phyloP scores from a whole-genome alignment of 2,329 filamentous ascomycete species.

The Penicillium janthinellum region DNA sequence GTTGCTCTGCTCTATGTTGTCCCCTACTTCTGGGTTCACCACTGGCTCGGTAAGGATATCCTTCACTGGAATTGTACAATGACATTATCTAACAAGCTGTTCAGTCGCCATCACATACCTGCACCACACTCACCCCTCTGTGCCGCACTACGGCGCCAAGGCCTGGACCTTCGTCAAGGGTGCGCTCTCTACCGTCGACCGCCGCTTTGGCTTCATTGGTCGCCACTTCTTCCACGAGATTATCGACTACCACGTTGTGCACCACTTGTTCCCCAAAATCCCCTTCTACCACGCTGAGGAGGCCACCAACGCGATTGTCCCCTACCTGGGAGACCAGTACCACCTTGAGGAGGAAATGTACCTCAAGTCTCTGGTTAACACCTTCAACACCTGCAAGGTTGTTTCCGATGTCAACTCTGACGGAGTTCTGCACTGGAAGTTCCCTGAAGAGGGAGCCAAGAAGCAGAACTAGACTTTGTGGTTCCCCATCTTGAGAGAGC shows the following conservation, averaged over 20 bases:
- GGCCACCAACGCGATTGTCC: conserved; percentile 57
- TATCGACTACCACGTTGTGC: conserved; percentile 64
- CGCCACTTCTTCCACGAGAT: conserved; percentile 66
- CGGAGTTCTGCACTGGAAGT: conserved; percentile 20
- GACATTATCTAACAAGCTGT: conserved; percentile 7
- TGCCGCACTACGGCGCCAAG: conserved; percentile 60
- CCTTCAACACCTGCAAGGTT: conserved; percentile 22
- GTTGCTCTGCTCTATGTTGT: conserved; percentile 63
- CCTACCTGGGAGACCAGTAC: conserved; percentile 49
- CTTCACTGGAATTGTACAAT: background rate
- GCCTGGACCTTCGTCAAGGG: conserved; percentile 64
- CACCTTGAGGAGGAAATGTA: conserved; percentile 18
- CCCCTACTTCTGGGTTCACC: conserved; percentile 69
- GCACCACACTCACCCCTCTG: conserved; percentile 65
- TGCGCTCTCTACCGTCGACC: conserved; percentile 63
- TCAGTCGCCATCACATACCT: conserved; percentile 72
- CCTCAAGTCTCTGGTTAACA: conserved; percentile 17
- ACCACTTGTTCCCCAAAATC: conserved; percentile 63
- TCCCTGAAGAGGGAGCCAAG: conserved; percentile 7
- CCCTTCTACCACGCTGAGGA: conserved; percentile 63
- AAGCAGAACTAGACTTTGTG: conserved; percentile 15
- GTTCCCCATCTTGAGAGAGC: background rate
- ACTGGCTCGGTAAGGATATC: conserved; percentile 65
- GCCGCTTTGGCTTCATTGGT: conserved; percentile 65
- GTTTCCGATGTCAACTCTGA: conserved; percentile 17